Evolutionary conservation across 768 basidiomycete genomes (phyloP), one percentile per base, ranked within the genome.

Genomic region (Psilocybe subaeruginosa): DNA sequence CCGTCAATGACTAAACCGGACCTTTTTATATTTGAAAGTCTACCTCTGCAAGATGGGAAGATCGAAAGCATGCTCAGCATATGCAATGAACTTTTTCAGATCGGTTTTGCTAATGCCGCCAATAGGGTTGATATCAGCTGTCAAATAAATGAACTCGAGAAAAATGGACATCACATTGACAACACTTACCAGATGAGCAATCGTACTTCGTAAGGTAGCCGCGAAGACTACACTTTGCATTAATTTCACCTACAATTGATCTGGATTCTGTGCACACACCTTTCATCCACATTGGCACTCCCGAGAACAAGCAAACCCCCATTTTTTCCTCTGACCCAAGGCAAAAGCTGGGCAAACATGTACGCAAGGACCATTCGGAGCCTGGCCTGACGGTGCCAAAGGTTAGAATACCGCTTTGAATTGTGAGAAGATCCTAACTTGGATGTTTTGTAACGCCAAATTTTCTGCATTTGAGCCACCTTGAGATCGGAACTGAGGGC

Each of bases 171-270:
- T 30, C n/a, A 31, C 16, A 14, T 7, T 14, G 23, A 66, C 78
- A 45, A 39, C 31, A 53, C 61, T 39, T 64, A 90, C 92, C 91
- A 6, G 92, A 93, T 3, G 93, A 97, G 68, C 91, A 99, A 72
- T 99, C 97, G 72, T 99, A 99, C 77, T 99, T 99, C 0, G 97
- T 99, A 61, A 97, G 78, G 73, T 99, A 99, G 5, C 97, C 97
- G 55, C 97, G 87, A 59, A 99, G 82, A 78, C 96, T 96, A 16
- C 54, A 12, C n/a, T 8, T 31, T 62, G 30, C 58, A 54, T 41
- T 54, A 17, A 35, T 16, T 11, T 23, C 4, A 27, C 2, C 19
- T 35, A 30, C 16, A 53, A 27, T 45, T 5, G n/a, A 55, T 48
- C 52, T 7, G 11, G 4, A 27, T n/a, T 43, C 35, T 16, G 12